These are phyloP conservation scores for Globomyces pollinis-pini DNA, from an alignment of 192 early-diverging fungal genomes.

Conservation along the genomic window DNA sequence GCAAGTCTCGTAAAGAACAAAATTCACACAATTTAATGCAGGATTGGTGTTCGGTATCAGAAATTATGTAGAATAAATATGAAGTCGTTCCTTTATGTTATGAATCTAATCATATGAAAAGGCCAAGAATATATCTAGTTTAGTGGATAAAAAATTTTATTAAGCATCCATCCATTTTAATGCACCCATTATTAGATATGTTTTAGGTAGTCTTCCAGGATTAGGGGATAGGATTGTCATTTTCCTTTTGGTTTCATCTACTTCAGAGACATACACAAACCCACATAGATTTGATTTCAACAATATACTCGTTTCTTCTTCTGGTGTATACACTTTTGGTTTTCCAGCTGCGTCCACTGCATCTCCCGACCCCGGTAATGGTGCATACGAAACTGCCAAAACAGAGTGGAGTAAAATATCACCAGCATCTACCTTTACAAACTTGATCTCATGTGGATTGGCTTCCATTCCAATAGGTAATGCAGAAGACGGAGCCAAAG, in stretches of 20 bases:
- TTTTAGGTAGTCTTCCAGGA: conserved; percentile 78
- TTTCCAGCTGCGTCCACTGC: conserved; percentile 42
- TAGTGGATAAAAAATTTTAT: conserved; percentile 15
- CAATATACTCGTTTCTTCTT: conserved; percentile 43
- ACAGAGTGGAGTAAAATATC: conserved; percentile 80
- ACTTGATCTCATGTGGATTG: conserved; percentile 67
- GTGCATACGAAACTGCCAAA: conserved; percentile 69
- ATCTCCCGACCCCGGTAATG: conserved; percentile 32
- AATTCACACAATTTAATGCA: too few relatives aligned
- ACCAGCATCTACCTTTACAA: conserved; percentile 70
- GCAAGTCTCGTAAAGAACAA: too few relatives aligned
- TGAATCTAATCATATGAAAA: too few relatives aligned
- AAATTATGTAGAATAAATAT: too few relatives aligned
- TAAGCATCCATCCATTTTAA: conserved; percentile 90
- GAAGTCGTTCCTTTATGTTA: too few relatives aligned
- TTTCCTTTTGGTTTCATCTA: conserved; percentile 73
- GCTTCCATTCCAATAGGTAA: conserved; percentile 81
- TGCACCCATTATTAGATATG: conserved; percentile 71
- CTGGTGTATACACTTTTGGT: conserved; percentile 24
- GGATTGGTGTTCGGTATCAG: too few relatives aligned
- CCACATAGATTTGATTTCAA: conserved; percentile 61
- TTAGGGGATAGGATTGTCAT: conserved; percentile 80
- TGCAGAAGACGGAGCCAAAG: conserved; percentile 79
- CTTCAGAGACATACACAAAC: conserved; percentile 81
- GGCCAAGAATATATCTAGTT: too few relatives aligned